phyloP scores from a whole-genome alignment of 441 rosid genomes.

The Populus hybrid region DNA sequence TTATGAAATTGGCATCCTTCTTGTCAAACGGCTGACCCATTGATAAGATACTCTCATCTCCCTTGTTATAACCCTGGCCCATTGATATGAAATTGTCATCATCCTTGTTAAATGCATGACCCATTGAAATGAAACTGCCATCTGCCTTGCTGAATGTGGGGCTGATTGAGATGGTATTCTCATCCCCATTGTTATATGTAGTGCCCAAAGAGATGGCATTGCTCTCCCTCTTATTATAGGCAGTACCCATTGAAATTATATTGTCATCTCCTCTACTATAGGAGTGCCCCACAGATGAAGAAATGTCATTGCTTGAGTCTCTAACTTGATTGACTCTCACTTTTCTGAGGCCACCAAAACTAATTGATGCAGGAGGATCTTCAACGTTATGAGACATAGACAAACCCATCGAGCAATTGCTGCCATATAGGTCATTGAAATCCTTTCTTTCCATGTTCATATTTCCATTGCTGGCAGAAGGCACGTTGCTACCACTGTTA shows the following conservation, averaged over 20 bases:
- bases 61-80: slow-evolving; percentile 48
- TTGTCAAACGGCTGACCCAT: slow-evolving; percentile 43
- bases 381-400: slow-evolving; percentile 48
- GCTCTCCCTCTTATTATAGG: slow-evolving; percentile 32
- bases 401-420: slow-evolving; percentile 46
- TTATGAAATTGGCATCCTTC: slow-evolving; percentile 32
- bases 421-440: slow-evolving; percentile 37
- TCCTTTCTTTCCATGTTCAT: slow-evolving; percentile 38
- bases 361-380: slow-evolving; percentile 41
- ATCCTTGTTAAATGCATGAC: slow-evolving; percentile 32
- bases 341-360: slow-evolving; percentile 55
- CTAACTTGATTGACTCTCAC: slow-evolving; percentile 57
- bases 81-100: slow-evolving; percentile 42
- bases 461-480: slow-evolving; percentile 35
- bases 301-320: slow-evolving; percentile 37
- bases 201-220: slow-evolving; percentile 30
- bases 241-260: slow-evolving; percentile 38
- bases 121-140: slow-evolving; percentile 31
- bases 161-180: slow-evolving; percentile 18
- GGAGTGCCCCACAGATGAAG: slow-evolving; percentile 33
- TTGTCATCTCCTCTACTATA: slow-evolving; percentile 34
- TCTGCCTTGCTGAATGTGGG: slow-evolving; percentile 6
- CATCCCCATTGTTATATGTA: slow-evolving; percentile 41
- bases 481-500: slow-evolving; percentile 35
- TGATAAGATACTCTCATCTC: slow-evolving; percentile 32